Conservation (phyloP, 2,329 filamentous ascomycete species). For the Alternaria rosae region DNA sequence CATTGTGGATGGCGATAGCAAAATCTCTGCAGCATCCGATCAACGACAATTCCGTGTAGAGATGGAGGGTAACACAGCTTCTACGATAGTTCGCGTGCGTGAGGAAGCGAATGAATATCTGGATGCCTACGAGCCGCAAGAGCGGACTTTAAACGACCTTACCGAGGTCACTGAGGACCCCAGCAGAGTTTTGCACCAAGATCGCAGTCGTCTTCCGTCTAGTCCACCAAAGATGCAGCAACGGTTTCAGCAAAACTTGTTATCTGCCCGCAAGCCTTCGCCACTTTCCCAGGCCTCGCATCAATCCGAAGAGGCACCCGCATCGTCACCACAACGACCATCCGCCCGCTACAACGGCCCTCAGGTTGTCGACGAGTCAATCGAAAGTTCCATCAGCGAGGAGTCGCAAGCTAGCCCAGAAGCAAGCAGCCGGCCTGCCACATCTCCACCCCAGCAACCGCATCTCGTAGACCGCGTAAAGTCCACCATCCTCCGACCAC, state of each 20-base stretch:
- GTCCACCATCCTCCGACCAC: not conserved
- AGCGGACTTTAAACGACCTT: slow-evolving; percentile 42
- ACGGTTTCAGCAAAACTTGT: slow-evolving; percentile 25
- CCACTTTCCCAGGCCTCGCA: slow-evolving; percentile 13
- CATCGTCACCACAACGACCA: not conserved
- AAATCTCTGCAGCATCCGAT: slow-evolving; percentile 39
- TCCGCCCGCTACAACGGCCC: not conserved
- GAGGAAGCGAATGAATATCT: slow-evolving; percentile 45
- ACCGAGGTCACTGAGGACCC: slow-evolving; percentile 48
- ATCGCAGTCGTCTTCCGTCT: slow-evolving; percentile 25
- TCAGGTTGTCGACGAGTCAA: not conserved
- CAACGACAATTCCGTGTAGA: slow-evolving; percentile 41
- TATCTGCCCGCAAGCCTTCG: slow-evolving; percentile 22
- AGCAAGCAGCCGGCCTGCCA: slow-evolving; percentile 3
- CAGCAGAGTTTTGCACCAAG: slow-evolving; percentile 29
- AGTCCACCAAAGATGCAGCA: slow-evolving; percentile 33
- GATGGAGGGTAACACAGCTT: slow-evolving; percentile 37
- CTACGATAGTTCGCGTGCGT: slow-evolving; percentile 41
- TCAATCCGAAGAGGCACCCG: not conserved
- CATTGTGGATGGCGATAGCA: slow-evolving; percentile 35
- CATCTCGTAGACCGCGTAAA: slow-evolving; percentile 8
- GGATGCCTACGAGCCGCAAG: slow-evolving; percentile 43
- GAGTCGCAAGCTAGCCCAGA: slow-evolving; percentile 12
- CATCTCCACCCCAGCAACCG: not conserved
- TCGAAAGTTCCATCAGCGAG: slow-evolving; percentile 6